These are phyloP conservation scores for Galerina sulciceps DNA, from an alignment of 768 basidiomycete genomes.

Conservation along the genomic window DNA sequence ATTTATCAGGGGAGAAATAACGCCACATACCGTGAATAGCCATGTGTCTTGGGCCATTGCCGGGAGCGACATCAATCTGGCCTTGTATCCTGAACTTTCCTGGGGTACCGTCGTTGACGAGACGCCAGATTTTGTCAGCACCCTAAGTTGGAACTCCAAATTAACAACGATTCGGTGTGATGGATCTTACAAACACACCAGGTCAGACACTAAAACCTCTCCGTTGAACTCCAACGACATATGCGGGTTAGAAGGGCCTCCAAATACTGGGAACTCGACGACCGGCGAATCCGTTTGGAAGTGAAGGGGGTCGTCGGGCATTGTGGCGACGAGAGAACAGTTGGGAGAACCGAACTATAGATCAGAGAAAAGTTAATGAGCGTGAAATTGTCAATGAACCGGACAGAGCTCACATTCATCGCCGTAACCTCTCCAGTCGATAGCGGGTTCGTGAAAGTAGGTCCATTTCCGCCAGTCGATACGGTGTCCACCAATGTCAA, in stretches of 20 bases:
- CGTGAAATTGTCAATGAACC: neutral
- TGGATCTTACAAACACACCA: constrained; percentile 37
- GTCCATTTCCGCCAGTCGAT: constrained; percentile 50
- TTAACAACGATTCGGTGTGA: neutral
- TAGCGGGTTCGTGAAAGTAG: constrained; percentile 54
- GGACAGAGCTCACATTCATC: constrained; percentile 48
- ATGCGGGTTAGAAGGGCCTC: constrained; percentile 58
- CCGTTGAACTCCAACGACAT: constrained; percentile 55
- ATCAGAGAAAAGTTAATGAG: neutral
- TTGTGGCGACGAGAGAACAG: constrained; percentile 37
- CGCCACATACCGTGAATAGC: constrained; percentile 24
- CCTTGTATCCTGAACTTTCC: constrained; percentile 59
- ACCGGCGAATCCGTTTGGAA: constrained; percentile 39
- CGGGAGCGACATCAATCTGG: constrained; percentile 52
- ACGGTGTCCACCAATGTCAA: constrained; percentile 46
- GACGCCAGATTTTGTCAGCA: constrained; percentile 67
- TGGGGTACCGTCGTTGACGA: constrained; percentile 43
- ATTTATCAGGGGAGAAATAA: neutral
- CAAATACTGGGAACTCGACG: constrained; percentile 53
- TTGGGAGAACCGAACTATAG: constrained; percentile 42
- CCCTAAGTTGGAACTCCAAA: constrained; percentile 40
- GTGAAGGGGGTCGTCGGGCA: constrained; percentile 40
- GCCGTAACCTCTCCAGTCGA: constrained; percentile 59
- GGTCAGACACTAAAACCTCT: constrained; percentile 65
- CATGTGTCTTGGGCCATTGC: constrained; percentile 57